Evolutionary conservation across 2,329 filamentous ascomycete genomes (phyloP).

Genomic region (Apiospora malaysiana): DNA sequence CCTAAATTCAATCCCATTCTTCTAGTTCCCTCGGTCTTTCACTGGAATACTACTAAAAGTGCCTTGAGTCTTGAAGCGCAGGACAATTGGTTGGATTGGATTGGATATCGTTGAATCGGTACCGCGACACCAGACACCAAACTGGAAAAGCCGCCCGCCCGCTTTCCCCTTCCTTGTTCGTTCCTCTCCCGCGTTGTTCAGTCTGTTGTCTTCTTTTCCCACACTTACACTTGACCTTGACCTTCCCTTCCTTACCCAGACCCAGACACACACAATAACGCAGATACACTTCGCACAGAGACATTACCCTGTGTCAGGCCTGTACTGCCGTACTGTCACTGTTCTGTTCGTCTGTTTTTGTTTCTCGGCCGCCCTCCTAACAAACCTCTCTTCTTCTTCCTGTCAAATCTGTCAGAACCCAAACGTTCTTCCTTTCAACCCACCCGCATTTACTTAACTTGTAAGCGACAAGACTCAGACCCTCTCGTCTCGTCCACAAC

Average conservation of each 20-base stretch:
- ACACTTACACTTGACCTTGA: neutral
- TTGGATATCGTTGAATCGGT: slow-evolving; percentile 19
- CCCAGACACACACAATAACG: slow-evolving; percentile 16
- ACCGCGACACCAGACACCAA: slow-evolving; percentile 20
- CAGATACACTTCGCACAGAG: slow-evolving; percentile 19
- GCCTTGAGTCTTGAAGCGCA: slow-evolving; percentile 8
- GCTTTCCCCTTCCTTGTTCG: slow-evolving; percentile 6
- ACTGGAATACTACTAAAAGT: slow-evolving; percentile 19
- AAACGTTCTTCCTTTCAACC: slow-evolving; percentile 17
- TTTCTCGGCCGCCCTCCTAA: slow-evolving; percentile 4
- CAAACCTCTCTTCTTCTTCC: slow-evolving; percentile 1
- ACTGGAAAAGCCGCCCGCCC: slow-evolving; percentile 17
- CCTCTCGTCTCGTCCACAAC: slow-evolving; percentile 3
- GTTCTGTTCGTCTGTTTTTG: slow-evolving; percentile 3
- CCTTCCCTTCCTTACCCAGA: slow-evolving; percentile 2
- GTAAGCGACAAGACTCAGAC: slow-evolving; percentile 10
- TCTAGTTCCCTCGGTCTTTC: slow-evolving; percentile 18
- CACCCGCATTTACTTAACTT: slow-evolving; percentile 20
- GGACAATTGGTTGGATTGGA: slow-evolving; percentile 19
- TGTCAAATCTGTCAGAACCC: slow-evolving; percentile 22
- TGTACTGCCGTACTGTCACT: slow-evolving; percentile 17
- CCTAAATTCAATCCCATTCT: slow-evolving; percentile 19
- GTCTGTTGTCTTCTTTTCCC: slow-evolving; percentile 10
- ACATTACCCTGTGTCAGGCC: slow-evolving; percentile 17
- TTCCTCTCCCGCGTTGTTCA: slow-evolving; percentile 13